Evolutionary conservation across 2,329 filamentous ascomycete genomes (phyloP), one percentile per base, ranked within the genome.

Genomic region (Leptodontidium sp.): DNA sequence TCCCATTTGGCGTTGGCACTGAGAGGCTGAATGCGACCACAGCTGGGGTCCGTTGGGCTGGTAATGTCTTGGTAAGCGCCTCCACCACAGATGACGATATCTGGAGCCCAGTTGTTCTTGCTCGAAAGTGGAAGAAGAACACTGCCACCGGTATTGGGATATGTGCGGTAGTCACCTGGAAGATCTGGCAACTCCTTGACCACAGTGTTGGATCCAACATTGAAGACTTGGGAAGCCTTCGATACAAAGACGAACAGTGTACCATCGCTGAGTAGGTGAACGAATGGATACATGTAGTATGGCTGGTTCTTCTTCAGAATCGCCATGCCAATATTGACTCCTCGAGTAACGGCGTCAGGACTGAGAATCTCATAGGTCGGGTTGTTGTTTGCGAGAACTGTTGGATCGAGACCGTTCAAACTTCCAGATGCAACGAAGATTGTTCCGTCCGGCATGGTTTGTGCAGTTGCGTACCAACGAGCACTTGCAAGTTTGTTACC

Each of bases 281-380:
- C 78, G 77, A 89, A 89, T 2, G 87, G 87, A 74, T 89, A 89
- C 86, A 88, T 88, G 78, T 87, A 89, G 79, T 89, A 89, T 15
- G 87, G 87, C 76, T 88, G 85, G 72, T 86, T 87, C 75, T 84
- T 83, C 65, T 79, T 80, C 29, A 90, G 79, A 47, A 89, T 86
- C 4, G 85, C 82, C 81, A 89, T 82, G 9, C 78, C 77, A 53
- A 83, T 81, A 74, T 81, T 87, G 21, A 78, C 75, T 59, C 85
- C 86, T 57, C 80, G 77, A 3, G 83, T 81, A 53, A 82, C 76
- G 67, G 85, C 87, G 52, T 82, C 74, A 35, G 78, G 70, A 67
- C 84, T 83, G n/a, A 89, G 79, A 32, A 88, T 83, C 75, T 90
- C 87, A 75, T 88, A 89, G 1, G 87, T 90, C 2, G 87, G 87